phyloP scores from a whole-genome alignment of 305 asterid species.

The Coffea humblotiana region DNA sequence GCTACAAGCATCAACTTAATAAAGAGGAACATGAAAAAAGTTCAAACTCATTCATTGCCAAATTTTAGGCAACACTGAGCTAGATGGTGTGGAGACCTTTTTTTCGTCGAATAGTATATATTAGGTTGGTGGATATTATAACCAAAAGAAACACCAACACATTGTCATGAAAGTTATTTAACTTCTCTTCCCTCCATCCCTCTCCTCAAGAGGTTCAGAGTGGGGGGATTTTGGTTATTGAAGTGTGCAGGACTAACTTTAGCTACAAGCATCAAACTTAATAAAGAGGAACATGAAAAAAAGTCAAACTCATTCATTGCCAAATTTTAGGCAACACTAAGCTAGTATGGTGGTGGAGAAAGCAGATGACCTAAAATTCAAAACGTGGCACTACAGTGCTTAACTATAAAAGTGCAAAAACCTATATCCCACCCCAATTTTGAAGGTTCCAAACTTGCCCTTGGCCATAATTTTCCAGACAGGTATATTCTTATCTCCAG shows the following conservation, averaged over 20 bases:
- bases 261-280: neutral
- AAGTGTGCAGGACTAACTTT: neutral
- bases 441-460: neutral
- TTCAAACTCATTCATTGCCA: too few species aligned
- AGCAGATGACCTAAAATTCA: too few species aligned
- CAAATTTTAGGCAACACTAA: too few species aligned
- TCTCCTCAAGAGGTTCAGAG: neutral
- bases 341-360: too few species aligned
- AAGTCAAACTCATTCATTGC: too few species aligned
- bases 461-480: neutral
- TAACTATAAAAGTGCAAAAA: neutral
- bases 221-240: neutral
- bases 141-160: neutral
- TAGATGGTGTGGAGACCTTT: neutral
- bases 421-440: neutral
- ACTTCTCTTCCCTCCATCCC: neutral
- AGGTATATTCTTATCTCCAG: neutral
- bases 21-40: too few species aligned
- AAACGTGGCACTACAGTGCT: neutral
- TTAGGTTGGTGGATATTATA: neutral
- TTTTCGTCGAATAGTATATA: neutral
- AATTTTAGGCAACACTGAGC: too few species aligned
- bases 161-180: neutral
- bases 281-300: too few species aligned
- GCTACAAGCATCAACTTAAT: neutral